These are phyloP conservation scores for Tylopilus sp. DNA, from an alignment of 1,284 basidiomycete species.

Conservation along the genomic window DNA sequence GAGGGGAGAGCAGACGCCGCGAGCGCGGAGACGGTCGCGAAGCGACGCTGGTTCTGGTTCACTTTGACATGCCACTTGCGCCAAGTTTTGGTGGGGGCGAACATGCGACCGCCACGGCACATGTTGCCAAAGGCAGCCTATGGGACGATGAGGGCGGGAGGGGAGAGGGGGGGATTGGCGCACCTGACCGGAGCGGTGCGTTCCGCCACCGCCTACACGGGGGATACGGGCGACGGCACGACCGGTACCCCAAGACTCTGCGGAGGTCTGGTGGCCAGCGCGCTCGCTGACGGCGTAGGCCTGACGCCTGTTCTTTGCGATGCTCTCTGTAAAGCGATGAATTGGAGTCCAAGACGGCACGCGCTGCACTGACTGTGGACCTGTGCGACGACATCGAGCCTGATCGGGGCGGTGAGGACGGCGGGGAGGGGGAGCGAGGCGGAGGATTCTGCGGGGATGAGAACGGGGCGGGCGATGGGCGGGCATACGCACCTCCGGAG, in stretches of 20 bases:
- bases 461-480: background rate
- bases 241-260: constrained; percentile 99
- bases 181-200: constrained; percentile 96
- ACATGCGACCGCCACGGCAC: constrained; percentile 99
- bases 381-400: constrained; percentile 96
- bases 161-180: background rate
- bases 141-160: constrained; percentile 2
- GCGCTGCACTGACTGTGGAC: constrained; percentile 85
- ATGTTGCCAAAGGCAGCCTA: constrained; percentile 99
- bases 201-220: constrained; percentile 99
- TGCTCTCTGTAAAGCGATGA: constrained; percentile 70
- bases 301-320: constrained; percentile 99
- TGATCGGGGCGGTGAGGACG: constrained; percentile 97
- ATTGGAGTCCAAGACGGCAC: background rate
- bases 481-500: constrained; percentile 57
- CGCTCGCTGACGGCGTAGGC: constrained; percentile 96
- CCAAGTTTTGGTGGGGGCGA: constrained; percentile 99
- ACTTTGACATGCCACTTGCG: constrained; percentile 99
- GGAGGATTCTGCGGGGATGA: constrained; percentile 64
- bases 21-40: constrained; percentile 96
- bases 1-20: constrained; percentile 98
- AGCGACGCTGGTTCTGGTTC: constrained; percentile 99
- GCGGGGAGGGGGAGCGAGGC: constrained; percentile 92
- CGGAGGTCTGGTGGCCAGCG: constrained; percentile 98
- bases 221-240: constrained; percentile 99